phyloP scores from a whole-genome alignment of 2,329 filamentous ascomycete species.

The Akanthomyces lecanii region DNA sequence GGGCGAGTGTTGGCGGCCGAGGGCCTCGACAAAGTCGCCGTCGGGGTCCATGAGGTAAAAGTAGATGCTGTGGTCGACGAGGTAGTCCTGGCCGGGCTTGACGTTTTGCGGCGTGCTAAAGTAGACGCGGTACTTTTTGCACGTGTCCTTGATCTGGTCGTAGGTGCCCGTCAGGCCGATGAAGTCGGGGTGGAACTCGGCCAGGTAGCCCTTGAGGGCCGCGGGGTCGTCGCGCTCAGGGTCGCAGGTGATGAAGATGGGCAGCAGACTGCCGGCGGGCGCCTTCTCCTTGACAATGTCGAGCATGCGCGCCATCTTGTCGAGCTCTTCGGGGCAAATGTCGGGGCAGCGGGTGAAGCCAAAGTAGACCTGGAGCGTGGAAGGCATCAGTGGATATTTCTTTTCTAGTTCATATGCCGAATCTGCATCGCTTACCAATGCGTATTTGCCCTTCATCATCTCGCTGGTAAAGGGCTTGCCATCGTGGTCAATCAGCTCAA shows the following conservation, averaged over 20 bases:
- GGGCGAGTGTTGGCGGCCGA: constrained; percentile 90
- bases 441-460: constrained; percentile 83
- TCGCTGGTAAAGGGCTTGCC: constrained; percentile 72
- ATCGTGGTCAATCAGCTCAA: constrained; percentile 76
- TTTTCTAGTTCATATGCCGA: not conserved
- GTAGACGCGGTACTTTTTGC: constrained; percentile 95
- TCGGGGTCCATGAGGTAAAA: constrained; percentile 99
- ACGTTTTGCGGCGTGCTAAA: constrained; percentile 89
- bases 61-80: constrained; percentile 99
- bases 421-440: constrained; percentile 51
- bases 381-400: not conserved
- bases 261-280: constrained; percentile 52
- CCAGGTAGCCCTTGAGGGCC: constrained; percentile 78
- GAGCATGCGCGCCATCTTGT: constrained; percentile 98
- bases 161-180: constrained; percentile 90
- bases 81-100: constrained; percentile 89
- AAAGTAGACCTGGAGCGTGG: constrained; percentile 72
- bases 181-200: constrained; percentile 84
- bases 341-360: constrained; percentile 98
- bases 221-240: constrained; percentile 84
- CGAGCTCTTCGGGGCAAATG: constrained; percentile 97
- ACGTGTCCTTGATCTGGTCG: constrained; percentile 88
- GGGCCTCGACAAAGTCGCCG: constrained; percentile 94
- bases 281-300: constrained; percentile 59
- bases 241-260: constrained; percentile 94